These are phyloP conservation scores for Sarocladiaceae sp. DNA, from an alignment of 2,329 filamentous ascomycete genomes.

Conservation along the genomic window DNA sequence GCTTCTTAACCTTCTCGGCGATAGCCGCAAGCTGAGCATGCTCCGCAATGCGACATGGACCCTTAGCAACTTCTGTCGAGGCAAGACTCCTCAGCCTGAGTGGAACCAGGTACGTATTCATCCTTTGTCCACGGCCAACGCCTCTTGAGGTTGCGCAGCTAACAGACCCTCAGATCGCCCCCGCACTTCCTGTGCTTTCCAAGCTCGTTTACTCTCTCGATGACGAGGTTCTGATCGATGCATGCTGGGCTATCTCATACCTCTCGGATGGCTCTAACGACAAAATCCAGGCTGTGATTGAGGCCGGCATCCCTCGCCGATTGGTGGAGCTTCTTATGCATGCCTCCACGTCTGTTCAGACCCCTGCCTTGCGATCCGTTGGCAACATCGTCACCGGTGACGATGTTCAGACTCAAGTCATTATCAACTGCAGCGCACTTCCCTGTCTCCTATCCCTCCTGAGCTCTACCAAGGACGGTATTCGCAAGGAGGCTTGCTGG, in stretches of 20 bases:
- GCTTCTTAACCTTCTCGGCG: constrained; percentile 80
- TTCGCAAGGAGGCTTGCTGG: constrained; percentile 99
- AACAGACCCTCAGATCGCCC: constrained; percentile 63
- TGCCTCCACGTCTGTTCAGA: constrained; percentile 96
- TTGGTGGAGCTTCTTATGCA: constrained; percentile 98
- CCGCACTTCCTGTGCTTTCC: constrained; percentile 86
- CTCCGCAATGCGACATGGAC: constrained; percentile 98
- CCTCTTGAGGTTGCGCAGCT: no score
- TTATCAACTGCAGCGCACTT: constrained; percentile 96
- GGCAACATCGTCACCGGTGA: constrained; percentile 99
- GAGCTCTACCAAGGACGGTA: constrained; percentile 96
- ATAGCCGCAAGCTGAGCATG: constrained; percentile 99
- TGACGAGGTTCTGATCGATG: constrained; percentile 96
- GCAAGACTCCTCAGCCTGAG: constrained; percentile 97
- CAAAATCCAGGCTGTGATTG: constrained; percentile 98
- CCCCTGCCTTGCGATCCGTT: constrained; percentile 90
- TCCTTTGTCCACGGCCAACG: no score
- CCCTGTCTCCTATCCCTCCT: constrained; percentile 88
- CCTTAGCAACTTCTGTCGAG: constrained; percentile 98
- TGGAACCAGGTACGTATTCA: constrained; percentile 76
- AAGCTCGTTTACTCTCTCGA: constrained; percentile 98
- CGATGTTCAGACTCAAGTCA: constrained; percentile 97
- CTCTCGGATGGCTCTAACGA: constrained; percentile 97
- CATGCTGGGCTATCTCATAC: constrained; percentile 99
- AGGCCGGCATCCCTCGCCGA: constrained; percentile 92